A percentile compares a stretch with the other conserved stretches of the same genome.
Conservation (phyloP, 169 alveolate genomes). For the Eimeria mitis region DNA sequence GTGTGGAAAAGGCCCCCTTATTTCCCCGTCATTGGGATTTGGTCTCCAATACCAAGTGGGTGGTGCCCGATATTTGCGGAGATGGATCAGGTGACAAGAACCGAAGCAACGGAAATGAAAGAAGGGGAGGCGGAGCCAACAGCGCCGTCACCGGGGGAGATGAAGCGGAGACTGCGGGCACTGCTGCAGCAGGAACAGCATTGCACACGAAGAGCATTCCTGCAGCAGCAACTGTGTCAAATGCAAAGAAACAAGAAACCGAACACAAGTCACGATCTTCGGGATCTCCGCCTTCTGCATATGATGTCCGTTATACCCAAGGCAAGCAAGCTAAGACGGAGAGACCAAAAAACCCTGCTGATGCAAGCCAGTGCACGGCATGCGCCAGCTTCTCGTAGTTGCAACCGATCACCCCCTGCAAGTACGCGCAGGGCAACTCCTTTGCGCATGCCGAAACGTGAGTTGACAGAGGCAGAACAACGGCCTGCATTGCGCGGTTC, state of each 20-base stretch:
- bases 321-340: not conserved
- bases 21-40: no score
- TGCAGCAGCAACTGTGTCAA: constrained; percentile 26
- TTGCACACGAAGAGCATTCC: not conserved
- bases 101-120: not conserved
- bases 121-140: no score
- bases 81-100: not conserved
- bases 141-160: not conserved
- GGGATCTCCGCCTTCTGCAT: not conserved
- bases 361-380: not conserved
- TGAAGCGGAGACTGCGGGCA: constrained; percentile 8
- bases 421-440: not conserved
- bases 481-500: not conserved
- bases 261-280: not conserved
- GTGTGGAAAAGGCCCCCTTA: no score
- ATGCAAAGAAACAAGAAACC: not conserved
- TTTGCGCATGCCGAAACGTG: not conserved
- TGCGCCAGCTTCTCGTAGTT: not conserved
- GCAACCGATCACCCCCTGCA: not conserved
- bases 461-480: not conserved
- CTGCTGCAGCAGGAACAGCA: constrained; percentile 30
- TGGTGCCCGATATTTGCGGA: not conserved
- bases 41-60: no score
- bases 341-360: not conserved
- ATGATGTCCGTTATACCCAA: no score